Evolutionary conservation across 2,329 filamentous ascomycete genomes (phyloP).

Genomic region (Xylaria hypoxylon): DNA sequence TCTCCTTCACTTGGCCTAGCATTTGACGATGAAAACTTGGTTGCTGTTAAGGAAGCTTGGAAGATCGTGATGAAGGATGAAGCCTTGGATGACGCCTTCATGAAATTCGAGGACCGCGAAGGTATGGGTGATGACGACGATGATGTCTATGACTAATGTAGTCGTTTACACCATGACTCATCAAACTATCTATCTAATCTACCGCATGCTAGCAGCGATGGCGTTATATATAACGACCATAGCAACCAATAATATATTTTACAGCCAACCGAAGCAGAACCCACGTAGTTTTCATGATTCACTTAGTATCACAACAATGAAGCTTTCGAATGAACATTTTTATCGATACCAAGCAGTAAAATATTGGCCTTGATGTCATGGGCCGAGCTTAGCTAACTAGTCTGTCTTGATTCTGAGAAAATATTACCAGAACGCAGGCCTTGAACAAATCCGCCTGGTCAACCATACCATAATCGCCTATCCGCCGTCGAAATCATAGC

Average conservation of each 20-base stretch:
- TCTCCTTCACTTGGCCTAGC: conserved; percentile 72
- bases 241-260: conserved; percentile 11
- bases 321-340: neutral
- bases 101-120: conserved; percentile 83
- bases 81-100: conserved; percentile 66
- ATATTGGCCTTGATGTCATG: neutral
- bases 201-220: neutral
- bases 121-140: conserved; percentile 66
- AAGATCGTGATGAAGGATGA: conserved; percentile 67
- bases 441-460: conserved; percentile 18
- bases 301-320: neutral
- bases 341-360: conserved; percentile 2
- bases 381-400: conserved; percentile 4
- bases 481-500: conserved; percentile 17
- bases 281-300: neutral
- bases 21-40: conserved; percentile 78
- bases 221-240: neutral
- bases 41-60: conserved; percentile 78
- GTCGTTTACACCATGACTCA: neutral
- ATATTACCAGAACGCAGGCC: neutral
- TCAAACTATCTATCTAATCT: neutral
- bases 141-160: conserved; percentile 61
- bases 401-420: conserved; percentile 1
- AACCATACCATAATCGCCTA: conserved; percentile 3
- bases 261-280: neutral